A percentile compares a stretch with the other conserved stretches of the same genome.
phyloP scores from a whole-genome alignment of 2,329 filamentous ascomycete genomes.

The Colletotrichum eleusines region DNA sequence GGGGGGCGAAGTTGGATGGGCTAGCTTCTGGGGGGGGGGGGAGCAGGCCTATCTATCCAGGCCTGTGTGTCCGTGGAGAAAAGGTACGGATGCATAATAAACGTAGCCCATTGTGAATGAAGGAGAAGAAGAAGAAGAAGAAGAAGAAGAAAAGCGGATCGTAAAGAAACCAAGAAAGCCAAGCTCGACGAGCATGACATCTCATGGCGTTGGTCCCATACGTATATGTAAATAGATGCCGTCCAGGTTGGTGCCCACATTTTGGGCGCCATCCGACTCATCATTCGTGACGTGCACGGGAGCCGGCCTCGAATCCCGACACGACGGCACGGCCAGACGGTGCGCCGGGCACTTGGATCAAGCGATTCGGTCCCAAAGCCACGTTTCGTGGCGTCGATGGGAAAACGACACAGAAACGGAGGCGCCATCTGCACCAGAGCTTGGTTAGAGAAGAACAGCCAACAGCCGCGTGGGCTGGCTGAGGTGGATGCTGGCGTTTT shows the following conservation, averaged over 20 bases:
- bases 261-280: not conserved
- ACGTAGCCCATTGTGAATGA: no score
- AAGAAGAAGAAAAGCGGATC: not conserved
- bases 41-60: conserved; percentile 2
- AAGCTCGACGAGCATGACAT: conserved; percentile 1
- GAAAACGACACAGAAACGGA: conserved; percentile 4
- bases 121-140: not conserved
- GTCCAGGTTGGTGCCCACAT: not conserved
- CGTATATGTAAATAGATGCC: no score
- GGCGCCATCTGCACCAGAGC: conserved; percentile 7
- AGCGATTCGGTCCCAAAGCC: not conserved
- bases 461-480: not conserved
- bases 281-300: conserved; percentile 15
- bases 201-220: not conserved
- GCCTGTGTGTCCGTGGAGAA: not conserved
- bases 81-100: conserved; percentile 9
- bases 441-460: not conserved
- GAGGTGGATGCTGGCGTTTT: not conserved
- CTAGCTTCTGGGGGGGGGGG: not conserved
- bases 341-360: not conserved
- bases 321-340: not conserved
- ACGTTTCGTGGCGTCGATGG: conserved; percentile 27
- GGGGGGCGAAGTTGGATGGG: not conserved
- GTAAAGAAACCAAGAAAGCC: conserved; percentile 14
- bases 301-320: not conserved